Conservation (phyloP, 441 rosid species). For the Eutrema salsugineum region DNA sequence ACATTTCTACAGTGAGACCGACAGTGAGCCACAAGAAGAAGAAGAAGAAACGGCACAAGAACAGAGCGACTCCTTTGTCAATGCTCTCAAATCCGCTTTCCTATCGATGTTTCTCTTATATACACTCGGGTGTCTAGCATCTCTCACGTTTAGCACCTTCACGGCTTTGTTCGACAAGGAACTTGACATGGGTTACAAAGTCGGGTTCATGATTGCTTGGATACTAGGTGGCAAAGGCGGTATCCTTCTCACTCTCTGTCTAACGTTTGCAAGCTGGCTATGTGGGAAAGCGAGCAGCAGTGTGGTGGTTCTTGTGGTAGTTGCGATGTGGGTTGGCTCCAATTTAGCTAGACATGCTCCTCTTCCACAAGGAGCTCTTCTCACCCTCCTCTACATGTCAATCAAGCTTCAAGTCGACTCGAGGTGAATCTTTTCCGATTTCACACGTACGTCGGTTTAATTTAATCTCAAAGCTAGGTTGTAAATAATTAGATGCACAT, state of each 20-base stretch:
- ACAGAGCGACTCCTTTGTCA: constrained; percentile 49
- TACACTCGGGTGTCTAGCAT: constrained; percentile 50
- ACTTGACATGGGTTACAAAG: constrained; percentile 75
- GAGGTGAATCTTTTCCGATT: constrained; percentile 15
- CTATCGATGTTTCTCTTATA: constrained; percentile 52
- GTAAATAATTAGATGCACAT: constrained; percentile 19
- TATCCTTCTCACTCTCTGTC: constrained; percentile 58
- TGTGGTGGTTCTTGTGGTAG: constrained; percentile 48
- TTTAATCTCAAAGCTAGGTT: constrained; percentile 10
- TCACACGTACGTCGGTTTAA: not conserved
- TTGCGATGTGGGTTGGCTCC: constrained; percentile 81
- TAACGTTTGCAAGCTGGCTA: constrained; percentile 78
- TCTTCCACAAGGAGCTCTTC: constrained; percentile 82
- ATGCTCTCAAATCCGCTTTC: constrained; percentile 53
- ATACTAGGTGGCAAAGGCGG: constrained; percentile 81
- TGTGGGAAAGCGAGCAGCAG: constrained; percentile 91
- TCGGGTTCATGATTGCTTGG: constrained; percentile 76
- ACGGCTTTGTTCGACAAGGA: constrained; percentile 61
- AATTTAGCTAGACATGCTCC: constrained; percentile 77
- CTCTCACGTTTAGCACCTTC: constrained; percentile 61
- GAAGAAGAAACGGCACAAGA: constrained; percentile 31
- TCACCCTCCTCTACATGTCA: constrained; percentile 78
- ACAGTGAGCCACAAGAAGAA: constrained; percentile 34
- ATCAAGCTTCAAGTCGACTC: constrained; percentile 74
- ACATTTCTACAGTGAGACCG: constrained; percentile 34